Conservation (phyloP, 768 basidiomycete genomes). For the Rhodosporidiobolus odoratus region DNA sequence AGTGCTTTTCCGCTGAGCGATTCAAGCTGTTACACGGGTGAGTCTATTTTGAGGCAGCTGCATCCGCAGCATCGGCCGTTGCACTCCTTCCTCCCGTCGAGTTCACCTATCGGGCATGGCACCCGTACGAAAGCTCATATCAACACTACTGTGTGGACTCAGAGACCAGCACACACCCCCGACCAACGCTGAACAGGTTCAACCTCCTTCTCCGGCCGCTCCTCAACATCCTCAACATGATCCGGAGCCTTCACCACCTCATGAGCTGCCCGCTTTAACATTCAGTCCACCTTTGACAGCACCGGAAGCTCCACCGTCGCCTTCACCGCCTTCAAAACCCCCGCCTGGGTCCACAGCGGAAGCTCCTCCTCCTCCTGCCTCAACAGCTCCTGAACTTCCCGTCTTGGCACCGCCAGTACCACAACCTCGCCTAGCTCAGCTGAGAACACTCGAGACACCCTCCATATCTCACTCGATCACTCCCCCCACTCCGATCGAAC, state of each 20-base stretch:
- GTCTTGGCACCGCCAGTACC: neutral
- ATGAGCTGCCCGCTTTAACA: slow-evolving; percentile 12
- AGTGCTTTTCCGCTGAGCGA: too few species aligned
- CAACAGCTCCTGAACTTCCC: neutral
- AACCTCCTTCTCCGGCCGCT: neutral
- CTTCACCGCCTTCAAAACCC: neutral
- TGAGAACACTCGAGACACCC: slow-evolving; percentile 7
- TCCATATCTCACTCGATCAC: neutral
- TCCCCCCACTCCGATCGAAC: slow-evolving; percentile 7
- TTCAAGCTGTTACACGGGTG: too few species aligned
- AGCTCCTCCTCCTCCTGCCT: neutral
- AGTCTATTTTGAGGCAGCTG: too few species aligned
- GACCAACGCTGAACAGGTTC: neutral
- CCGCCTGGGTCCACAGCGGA: neutral
- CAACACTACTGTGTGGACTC: neutral
- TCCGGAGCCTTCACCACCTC: neutral
- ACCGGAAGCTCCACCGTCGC: neutral
- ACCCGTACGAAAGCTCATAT: neutral
- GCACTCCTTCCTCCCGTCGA: too few species aligned
- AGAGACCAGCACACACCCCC: neutral
- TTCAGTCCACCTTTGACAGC: slow-evolving; percentile 9
- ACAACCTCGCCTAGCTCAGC: neutral
- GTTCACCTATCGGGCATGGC: too few species aligned
- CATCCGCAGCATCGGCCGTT: too few species aligned
- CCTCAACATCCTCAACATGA: neutral